Percentiles rank a stretch among this genome's conserved stretches.
Conservation (phyloP, 805 yeast species). For the Nakazawaea wyomingensis region DNA sequence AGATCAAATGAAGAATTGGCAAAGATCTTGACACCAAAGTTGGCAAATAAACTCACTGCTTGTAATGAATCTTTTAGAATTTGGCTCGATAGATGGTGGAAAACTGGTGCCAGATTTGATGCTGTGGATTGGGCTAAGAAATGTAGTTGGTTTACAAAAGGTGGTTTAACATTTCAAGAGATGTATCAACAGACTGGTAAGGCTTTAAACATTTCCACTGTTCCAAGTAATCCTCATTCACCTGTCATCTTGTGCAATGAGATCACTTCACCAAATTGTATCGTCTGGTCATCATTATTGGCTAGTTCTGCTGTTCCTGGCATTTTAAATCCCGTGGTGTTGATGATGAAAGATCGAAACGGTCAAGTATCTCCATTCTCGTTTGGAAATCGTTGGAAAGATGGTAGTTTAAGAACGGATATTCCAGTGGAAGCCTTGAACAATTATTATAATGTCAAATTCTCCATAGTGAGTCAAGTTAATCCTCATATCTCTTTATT, state of each 20-base stretch:
- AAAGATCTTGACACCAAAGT: conserved; percentile 49
- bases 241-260: conserved; percentile 76
- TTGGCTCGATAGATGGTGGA: conserved; percentile 63
- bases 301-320: conserved; percentile 87
- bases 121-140: conserved; percentile 70
- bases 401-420: conserved; percentile 75
- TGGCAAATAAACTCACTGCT: conserved; percentile 62
- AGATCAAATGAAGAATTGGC: conserved; percentile 63
- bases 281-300: conserved; percentile 72
- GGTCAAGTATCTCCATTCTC: conserved; percentile 54
- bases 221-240: conserved; percentile 77
- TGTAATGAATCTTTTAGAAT: conserved; percentile 58
- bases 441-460: conserved; percentile 70
- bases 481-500: conserved; percentile 77
- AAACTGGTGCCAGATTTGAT: conserved; percentile 77
- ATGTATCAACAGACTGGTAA: conserved; percentile 66
- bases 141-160: conserved; percentile 63
- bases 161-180: conserved; percentile 68
- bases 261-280: conserved; percentile 73
- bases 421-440: conserved; percentile 71
- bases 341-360: conserved; percentile 57
- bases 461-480: conserved; percentile 74
- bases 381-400: conserved; percentile 72
- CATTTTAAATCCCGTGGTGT: conserved; percentile 69
- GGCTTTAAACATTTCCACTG: conserved; percentile 66